Percentiles rank a stretch among this genome's conserved stretches.
phyloP scores from a whole-genome alignment of 208 protist genomes.

The Trypanosoma mega region DNA sequence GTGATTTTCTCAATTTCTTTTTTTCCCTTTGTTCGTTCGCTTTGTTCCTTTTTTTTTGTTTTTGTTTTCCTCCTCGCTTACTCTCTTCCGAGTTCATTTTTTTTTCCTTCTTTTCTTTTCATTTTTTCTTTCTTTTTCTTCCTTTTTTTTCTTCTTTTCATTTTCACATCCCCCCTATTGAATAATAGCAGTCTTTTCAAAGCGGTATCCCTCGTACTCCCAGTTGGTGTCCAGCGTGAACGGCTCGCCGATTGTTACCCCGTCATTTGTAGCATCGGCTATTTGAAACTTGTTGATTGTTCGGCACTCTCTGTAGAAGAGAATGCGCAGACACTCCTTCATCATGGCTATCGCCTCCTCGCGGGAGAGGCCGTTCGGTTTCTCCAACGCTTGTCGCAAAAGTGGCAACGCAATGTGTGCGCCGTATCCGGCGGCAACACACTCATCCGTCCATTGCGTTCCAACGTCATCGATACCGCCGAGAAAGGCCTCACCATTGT shows the following conservation, averaged over 20 bases:
- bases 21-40: too few relatives aligned
- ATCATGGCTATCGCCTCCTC: slow-evolving; percentile 89
- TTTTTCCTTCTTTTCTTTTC: neutral
- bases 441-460: slow-evolving; percentile 92
- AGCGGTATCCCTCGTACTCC: slow-evolving; percentile 85
- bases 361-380: slow-evolving; percentile 71
- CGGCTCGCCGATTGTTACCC: slow-evolving; percentile 86
- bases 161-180: slow-evolving; percentile 24
- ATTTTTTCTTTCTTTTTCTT: slow-evolving; percentile 1
- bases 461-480: slow-evolving; percentile 95
- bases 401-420: slow-evolving; percentile 95
- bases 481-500: slow-evolving; percentile 90
- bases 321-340: slow-evolving; percentile 91
- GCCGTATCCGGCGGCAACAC: slow-evolving; percentile 95
- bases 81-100: too few relatives aligned
- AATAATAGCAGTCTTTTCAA: slow-evolving; percentile 89
- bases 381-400: slow-evolving; percentile 88
- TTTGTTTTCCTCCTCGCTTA: too few relatives aligned
- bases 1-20: too few relatives aligned
- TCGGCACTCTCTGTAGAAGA: slow-evolving; percentile 97
- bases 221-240: slow-evolving; percentile 94
- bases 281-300: slow-evolving; percentile 96
- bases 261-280: slow-evolving; percentile 66
- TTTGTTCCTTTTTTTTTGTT: too few relatives aligned
- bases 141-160: neutral